phyloP scores from a whole-genome alignment of 805 yeast species.

The Yarrowia sp. region DNA sequence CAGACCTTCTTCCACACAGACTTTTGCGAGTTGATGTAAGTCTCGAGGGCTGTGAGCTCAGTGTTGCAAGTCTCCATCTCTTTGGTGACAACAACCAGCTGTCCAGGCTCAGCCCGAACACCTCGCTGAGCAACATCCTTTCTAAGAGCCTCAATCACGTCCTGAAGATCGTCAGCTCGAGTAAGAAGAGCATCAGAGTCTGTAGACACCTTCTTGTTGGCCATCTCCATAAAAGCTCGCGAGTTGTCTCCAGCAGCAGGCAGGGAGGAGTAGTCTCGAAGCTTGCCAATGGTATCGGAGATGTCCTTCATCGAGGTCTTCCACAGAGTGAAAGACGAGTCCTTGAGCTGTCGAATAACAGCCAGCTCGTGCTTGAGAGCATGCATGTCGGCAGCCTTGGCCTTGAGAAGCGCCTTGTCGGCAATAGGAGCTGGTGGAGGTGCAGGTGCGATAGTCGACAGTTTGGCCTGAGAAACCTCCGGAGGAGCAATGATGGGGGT shows the following conservation, averaged over 20 bases:
- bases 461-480: slow-evolving; percentile 19
- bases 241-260: slow-evolving; percentile 49
- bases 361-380: slow-evolving; percentile 44
- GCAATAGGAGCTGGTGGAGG: slow-evolving; percentile 23
- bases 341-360: slow-evolving; percentile 44
- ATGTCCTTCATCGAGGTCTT: slow-evolving; percentile 54
- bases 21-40: slow-evolving; percentile 71
- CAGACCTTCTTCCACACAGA: slow-evolving; percentile 89
- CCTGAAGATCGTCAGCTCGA: slow-evolving; percentile 89
- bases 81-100: slow-evolving; percentile 66
- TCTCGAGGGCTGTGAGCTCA: slow-evolving; percentile 61
- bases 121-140: slow-evolving; percentile 93
- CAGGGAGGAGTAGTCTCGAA: slow-evolving; percentile 45
- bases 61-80: slow-evolving; percentile 67
- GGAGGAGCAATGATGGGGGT: slow-evolving; percentile 32
- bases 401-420: slow-evolving; percentile 35
- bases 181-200: slow-evolving; percentile 79
- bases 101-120: slow-evolving; percentile 77
- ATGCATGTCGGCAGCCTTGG: slow-evolving; percentile 40
- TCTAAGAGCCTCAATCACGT: slow-evolving; percentile 83
- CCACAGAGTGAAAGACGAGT: slow-evolving; percentile 51
- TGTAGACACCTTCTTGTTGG: slow-evolving; percentile 73
- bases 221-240: slow-evolving; percentile 71
- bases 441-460: slow-evolving; percentile 20
- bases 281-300: slow-evolving; percentile 54